Conservation (phyloP, 345 rosid species). For the Gossypium sturtianum region DNA sequence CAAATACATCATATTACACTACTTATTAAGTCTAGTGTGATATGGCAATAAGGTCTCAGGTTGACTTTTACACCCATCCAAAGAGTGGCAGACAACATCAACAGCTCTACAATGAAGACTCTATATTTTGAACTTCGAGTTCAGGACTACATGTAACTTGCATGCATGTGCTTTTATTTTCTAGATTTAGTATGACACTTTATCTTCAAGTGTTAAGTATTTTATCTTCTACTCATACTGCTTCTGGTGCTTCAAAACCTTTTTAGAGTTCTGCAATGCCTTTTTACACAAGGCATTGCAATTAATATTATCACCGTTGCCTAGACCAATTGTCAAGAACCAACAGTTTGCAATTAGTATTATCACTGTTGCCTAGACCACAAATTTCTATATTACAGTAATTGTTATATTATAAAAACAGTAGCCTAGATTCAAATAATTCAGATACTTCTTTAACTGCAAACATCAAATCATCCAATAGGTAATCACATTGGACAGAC, state of each 20-base stretch:
- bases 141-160: not conserved
- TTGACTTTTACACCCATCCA: not conserved
- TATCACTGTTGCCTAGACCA: not conserved
- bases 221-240: not conserved
- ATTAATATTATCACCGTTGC: not conserved
- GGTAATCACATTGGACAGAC: not conserved
- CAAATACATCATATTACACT: not conserved
- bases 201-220: not conserved
- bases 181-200: not conserved
- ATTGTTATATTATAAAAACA: not conserved
- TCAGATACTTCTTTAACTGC: not conserved
- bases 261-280: not conserved
- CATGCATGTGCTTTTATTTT: not conserved
- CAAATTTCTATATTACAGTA: not conserved
- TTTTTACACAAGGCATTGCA: not conserved
- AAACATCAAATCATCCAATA: conserved; percentile 1
- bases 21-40: not conserved
- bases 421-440: not conserved
- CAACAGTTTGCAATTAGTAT: not conserved
- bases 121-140: not conserved
- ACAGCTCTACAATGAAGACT: not conserved
- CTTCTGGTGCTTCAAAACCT: not conserved
- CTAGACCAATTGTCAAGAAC: not conserved
- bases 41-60: not conserved
- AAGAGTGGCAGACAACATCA: not conserved